Percentiles rank a stretch among this genome's conserved stretches.
These are phyloP conservation scores for Cladosporium sp. DNA, from an alignment of 2,329 filamentous ascomycete species.

Conservation along the genomic window DNA sequence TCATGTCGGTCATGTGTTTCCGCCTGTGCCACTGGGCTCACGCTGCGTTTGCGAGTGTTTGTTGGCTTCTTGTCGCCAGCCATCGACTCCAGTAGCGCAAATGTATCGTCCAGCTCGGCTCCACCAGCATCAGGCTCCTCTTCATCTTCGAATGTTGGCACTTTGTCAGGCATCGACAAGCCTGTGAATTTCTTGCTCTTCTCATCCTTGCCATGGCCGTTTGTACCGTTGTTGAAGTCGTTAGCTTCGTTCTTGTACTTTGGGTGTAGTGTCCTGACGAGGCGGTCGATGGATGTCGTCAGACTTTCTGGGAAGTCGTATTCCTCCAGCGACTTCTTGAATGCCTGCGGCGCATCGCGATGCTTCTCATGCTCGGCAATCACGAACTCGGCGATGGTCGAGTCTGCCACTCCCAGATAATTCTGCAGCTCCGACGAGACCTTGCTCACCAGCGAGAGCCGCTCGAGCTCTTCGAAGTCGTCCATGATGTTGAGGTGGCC, in stretches of 20 bases:
- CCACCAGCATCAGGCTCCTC: slow-evolving; percentile 40
- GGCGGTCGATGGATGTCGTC: slow-evolving; percentile 85
- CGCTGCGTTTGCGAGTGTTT: slow-evolving; percentile 59
- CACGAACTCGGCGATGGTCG: slow-evolving; percentile 93
- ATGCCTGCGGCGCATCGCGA: slow-evolving; percentile 63
- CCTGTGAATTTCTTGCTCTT: slow-evolving; percentile 90
- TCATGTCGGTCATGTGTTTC: slow-evolving; percentile 46
- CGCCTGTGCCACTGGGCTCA: slow-evolving; percentile 55
- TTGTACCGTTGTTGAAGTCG: slow-evolving; percentile 28
- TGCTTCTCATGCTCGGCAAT: slow-evolving; percentile 85
- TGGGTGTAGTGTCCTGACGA: slow-evolving; percentile 88
- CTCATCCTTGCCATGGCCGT: slow-evolving; percentile 55
- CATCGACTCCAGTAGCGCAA: slow-evolving; percentile 85
- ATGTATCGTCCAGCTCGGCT: slow-evolving; percentile 76
- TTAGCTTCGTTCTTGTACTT: slow-evolving; percentile 67
- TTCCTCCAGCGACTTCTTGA: slow-evolving; percentile 71
- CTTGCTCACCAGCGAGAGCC: slow-evolving; percentile 90
- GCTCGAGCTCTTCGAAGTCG: slow-evolving; percentile 86
- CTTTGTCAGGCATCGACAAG: slow-evolving; percentile 79
- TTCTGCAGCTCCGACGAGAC: slow-evolving; percentile 94
- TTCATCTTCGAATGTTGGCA: slow-evolving; percentile 54
- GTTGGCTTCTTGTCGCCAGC: slow-evolving; percentile 64
- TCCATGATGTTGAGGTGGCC: slow-evolving; percentile 61
- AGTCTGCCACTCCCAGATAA: slow-evolving; percentile 87
- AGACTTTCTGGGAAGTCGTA: slow-evolving; percentile 85